phyloP scores from a whole-genome alignment of 371 early-diverging fungal species.

The Mortierella sp. region DNA sequence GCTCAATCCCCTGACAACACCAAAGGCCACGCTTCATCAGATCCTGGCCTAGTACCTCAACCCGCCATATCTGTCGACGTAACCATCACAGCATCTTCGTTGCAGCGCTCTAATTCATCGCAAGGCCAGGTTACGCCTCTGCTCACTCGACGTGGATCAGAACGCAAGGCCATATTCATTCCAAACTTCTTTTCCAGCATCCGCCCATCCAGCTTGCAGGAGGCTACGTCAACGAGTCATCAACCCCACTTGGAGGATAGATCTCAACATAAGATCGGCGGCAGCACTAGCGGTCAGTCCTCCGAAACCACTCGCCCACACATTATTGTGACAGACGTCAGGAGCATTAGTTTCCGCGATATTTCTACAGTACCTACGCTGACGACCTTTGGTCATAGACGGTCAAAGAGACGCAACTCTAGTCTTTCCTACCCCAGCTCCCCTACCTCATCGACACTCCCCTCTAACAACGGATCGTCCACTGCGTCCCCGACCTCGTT shows the following conservation, averaged over 20 bases:
- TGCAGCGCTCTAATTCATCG: neutral
- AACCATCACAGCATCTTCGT: neutral
- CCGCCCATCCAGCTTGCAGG: constrained; percentile 1
- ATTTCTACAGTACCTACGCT: constrained; percentile 48
- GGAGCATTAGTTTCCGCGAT: constrained; percentile 48
- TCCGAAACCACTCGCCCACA: constrained; percentile 12
- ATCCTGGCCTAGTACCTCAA: neutral
- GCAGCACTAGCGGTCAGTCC: neutral
- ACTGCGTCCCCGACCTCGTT: constrained; percentile 7
- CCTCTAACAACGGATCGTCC: constrained; percentile 6
- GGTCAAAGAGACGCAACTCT: constrained; percentile 42
- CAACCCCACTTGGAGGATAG: constrained; percentile 1
- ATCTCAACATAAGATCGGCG: neutral
- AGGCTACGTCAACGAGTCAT: neutral
- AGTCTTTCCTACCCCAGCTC: constrained; percentile 20
- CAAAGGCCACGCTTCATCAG: neutral
- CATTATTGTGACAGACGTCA: constrained; percentile 46
- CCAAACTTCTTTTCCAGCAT: constrained; percentile 11
- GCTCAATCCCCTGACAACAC: neutral
- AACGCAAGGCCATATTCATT: constrained; percentile 7
- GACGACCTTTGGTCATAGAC: constrained; percentile 29
- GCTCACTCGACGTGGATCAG: neutral
- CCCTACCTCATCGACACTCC: constrained; percentile 2
- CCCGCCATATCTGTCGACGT: neutral
- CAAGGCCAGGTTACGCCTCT: neutral